Percentiles rank a stretch among this genome's conserved stretches.
phyloP scores from a whole-genome alignment of 495 filamentous ascomycete genomes.

The Annulohypoxylon nitens region DNA sequence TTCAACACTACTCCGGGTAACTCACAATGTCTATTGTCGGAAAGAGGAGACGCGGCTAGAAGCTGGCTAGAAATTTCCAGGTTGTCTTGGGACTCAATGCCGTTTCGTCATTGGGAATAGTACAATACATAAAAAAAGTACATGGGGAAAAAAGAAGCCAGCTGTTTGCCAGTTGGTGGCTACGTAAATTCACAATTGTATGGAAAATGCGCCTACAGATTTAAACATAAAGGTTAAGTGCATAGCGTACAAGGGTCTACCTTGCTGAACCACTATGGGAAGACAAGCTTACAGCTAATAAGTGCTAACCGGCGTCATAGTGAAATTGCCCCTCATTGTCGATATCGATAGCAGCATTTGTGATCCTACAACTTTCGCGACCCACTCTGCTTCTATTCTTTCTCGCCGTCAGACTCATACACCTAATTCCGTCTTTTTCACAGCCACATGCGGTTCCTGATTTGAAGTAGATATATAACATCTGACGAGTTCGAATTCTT shows the following conservation, averaged over 20 bases:
- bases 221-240: background rate
- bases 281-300: background rate
- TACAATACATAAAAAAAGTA: background rate
- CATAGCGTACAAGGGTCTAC: background rate
- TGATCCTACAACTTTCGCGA: conserved; percentile 16
- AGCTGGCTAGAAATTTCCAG: conserved; percentile 3
- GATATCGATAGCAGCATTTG: conserved; percentile 31
- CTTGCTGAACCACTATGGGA: background rate
- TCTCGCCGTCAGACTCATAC: conserved; percentile 42
- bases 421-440: background rate
- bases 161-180: conserved; percentile 22
- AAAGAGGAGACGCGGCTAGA: conserved; percentile 20
- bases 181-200: background rate
- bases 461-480: background rate
- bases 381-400: conserved; percentile 29
- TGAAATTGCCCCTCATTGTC: conserved; percentile 30
- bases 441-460: conserved; percentile 24
- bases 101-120: conserved; percentile 36
- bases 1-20: conserved; percentile 11
- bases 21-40: conserved; percentile 19
- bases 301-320: background rate
- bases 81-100: conserved; percentile 3
- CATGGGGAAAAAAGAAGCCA: background rate
- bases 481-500: background rate
- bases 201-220: background rate